Conservation (phyloP, 2,329 filamentous ascomycete species). For the Ascochyta rabiei region DNA sequence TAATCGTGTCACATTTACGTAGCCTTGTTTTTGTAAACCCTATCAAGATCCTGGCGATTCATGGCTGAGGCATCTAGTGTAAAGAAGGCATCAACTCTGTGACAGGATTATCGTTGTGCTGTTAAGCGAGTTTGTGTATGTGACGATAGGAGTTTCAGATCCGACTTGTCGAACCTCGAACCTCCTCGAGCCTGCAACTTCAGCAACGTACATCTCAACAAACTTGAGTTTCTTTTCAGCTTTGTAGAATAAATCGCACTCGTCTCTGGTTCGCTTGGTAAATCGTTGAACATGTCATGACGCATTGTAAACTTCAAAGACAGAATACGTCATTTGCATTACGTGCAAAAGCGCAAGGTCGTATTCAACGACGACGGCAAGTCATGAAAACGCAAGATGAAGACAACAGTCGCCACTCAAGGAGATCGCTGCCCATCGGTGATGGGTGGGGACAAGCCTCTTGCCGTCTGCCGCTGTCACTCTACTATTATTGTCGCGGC, state of each 20-base stretch:
- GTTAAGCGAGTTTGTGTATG: slow-evolving; percentile 14
- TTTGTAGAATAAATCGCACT: no score
- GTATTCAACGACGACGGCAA: not conserved
- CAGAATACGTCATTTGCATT: not conserved
- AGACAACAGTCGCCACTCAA: not conserved
- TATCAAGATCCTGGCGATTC: not conserved
- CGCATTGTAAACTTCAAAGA: no score
- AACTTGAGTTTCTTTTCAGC: not conserved
- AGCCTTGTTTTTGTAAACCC: not conserved
- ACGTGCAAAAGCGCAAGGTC: not conserved
- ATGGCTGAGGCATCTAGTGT: slow-evolving; percentile 27
- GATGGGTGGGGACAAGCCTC: not conserved
- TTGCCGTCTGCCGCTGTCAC: slow-evolving; percentile 15
- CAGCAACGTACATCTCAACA: not conserved
- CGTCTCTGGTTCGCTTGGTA: no score
- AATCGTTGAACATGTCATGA: no score
- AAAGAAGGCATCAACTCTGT: slow-evolving; percentile 18
- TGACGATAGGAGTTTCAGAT: slow-evolving; percentile 11
- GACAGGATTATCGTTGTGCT: slow-evolving; percentile 16
- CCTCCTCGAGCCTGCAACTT: slow-evolving; percentile 1
- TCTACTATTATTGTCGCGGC: slow-evolving; percentile 11
- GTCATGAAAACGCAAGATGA: not conserved
- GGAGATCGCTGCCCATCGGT: not conserved
- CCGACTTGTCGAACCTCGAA: slow-evolving; percentile 1
- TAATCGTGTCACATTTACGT: not conserved